A percentile compares a stretch with the other conserved stretches of the same genome.
Evolutionary conservation across 225 moss, liverwort and hornwort species (phyloP).

Genomic region (Neckera pumila): DNA sequence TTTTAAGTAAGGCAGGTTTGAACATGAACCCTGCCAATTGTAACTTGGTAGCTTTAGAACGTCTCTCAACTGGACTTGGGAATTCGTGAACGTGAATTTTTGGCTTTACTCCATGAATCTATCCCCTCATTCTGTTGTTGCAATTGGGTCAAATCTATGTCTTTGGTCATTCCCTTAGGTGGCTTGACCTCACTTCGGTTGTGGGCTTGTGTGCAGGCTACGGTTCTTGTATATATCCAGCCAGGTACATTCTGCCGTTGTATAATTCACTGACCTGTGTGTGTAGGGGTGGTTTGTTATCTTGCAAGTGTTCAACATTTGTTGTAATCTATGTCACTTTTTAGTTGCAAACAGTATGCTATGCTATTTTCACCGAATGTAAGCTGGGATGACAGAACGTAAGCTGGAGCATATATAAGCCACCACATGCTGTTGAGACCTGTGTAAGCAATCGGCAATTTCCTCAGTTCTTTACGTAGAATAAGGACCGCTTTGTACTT

Average conservation of each 20-base stretch:
- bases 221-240: slow-evolving; percentile 18
- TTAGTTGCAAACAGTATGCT: neutral
- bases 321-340: neutral
- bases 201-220: slow-evolving; percentile 31
- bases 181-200: neutral
- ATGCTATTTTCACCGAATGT: neutral
- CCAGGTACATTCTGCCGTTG: slow-evolving; percentile 9
- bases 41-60: neutral
- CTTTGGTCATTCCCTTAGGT: neutral
- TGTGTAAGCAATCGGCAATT: neutral
- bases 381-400: neutral
- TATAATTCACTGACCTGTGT: neutral
- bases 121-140: neutral
- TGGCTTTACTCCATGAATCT: neutral
- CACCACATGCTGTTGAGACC: neutral
- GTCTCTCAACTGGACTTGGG: neutral
- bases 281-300: neutral
- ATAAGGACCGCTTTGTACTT: neutral
- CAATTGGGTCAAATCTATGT: neutral
- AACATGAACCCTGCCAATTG: neutral
- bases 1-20: neutral
- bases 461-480: neutral
- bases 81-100: neutral
- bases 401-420: neutral
- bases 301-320: neutral